Evolutionary conservation across 2,329 filamentous ascomycete genomes (phyloP).

Genomic region (Bipolaris oryzae): DNA sequence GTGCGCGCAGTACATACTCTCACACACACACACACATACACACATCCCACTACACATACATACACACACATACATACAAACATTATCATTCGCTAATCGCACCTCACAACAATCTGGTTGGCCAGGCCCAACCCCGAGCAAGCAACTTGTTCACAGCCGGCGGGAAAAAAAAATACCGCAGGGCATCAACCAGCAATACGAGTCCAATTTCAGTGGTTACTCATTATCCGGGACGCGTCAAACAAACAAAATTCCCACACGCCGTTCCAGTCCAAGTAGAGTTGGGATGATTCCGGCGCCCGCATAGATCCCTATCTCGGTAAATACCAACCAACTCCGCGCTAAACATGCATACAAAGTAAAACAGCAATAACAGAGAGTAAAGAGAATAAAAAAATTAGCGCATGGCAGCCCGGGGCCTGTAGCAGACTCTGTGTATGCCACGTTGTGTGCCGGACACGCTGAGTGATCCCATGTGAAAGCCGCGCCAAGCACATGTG

Average conservation of each 20-base stretch:
- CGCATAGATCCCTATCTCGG: conserved; percentile 23
- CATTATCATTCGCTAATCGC: background rate
- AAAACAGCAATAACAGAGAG: conserved; percentile 6
- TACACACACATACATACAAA: background rate
- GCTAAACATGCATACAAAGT: conserved; percentile 19
- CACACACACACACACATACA: no score
- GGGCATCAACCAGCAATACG: background rate
- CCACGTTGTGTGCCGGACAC: conserved; percentile 3
- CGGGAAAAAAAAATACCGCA: background rate
- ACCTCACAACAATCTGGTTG: background rate
- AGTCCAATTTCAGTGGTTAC: background rate
- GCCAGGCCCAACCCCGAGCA: background rate
- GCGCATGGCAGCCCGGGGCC: conserved; percentile 3
- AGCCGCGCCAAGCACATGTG: conserved; percentile 16
- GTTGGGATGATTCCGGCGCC: conserved; percentile 18
- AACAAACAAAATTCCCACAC: conserved; percentile 10
- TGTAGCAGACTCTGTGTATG: background rate
- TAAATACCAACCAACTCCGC: conserved; percentile 34
- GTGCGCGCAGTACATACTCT: no score
- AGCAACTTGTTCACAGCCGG: no score
- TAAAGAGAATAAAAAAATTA: conserved; percentile 9
- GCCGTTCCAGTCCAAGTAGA: conserved; percentile 13
- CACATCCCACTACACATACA: no score
- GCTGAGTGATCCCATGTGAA: conserved; percentile 14
- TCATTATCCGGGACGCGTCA: background rate